A percentile compares a stretch with the other conserved stretches of the same genome.
Evolutionary conservation across 495 filamentous ascomycete genomes (phyloP).

Genomic region (Tetracladium setigerum): DNA sequence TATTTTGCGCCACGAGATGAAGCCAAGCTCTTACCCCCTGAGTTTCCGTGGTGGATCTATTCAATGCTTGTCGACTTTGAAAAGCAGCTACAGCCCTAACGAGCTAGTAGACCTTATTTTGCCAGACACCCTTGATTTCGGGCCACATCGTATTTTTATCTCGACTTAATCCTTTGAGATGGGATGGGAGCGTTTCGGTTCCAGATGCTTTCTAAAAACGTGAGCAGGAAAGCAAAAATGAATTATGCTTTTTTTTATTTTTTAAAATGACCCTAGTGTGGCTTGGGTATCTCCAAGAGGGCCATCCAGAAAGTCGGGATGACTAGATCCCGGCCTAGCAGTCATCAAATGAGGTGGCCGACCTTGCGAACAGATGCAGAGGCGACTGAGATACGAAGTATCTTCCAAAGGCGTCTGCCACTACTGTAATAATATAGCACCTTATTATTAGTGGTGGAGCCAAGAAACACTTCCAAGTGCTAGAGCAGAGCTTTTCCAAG

Average conservation of each 20-base stretch:
- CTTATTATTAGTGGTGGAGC: too few relatives aligned
- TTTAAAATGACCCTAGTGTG: not conserved
- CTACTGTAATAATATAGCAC: too few relatives aligned
- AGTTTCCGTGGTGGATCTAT: constrained; percentile 15
- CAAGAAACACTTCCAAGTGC: too few relatives aligned
- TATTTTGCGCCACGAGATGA: constrained; percentile 20
- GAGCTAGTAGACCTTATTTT: constrained; percentile 15
- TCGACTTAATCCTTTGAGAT: constrained; percentile 6
- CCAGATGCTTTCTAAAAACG: too few relatives aligned
- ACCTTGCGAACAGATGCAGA: too few relatives aligned
- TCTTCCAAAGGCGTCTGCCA: too few relatives aligned
- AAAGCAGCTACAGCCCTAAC: constrained; percentile 15
- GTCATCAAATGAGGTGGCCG: too few relatives aligned
- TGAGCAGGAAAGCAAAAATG: not conserved
- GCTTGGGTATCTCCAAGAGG: not conserved
- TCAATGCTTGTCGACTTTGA: constrained; percentile 22
- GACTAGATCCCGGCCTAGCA: too few relatives aligned
- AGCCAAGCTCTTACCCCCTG: constrained; percentile 11
- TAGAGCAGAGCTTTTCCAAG: constrained; percentile 32
- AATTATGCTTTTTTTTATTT: constrained; percentile 7
- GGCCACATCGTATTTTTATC: constrained; percentile 17
- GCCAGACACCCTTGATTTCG: constrained; percentile 11
- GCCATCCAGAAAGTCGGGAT: not conserved
- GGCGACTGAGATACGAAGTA: too few relatives aligned
- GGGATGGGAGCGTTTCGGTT: too few relatives aligned